phyloP scores from a whole-genome alignment of 805 yeast genomes.

The Suhomyces prunicola region DNA sequence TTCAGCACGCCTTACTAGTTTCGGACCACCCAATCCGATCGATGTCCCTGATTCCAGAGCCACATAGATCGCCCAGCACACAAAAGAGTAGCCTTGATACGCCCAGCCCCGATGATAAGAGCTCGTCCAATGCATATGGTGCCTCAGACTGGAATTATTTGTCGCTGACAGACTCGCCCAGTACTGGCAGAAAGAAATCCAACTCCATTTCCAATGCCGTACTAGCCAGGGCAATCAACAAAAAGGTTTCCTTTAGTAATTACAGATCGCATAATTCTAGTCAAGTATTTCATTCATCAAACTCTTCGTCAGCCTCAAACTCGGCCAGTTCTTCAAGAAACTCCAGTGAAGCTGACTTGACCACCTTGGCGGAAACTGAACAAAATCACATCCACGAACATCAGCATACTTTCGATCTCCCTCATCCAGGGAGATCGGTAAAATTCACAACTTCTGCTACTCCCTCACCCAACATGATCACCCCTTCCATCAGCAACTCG shows the following conservation, averaged over 20 bases:
- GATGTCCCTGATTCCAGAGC: not conserved
- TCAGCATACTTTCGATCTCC: not conserved
- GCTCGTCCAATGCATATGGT: not conserved
- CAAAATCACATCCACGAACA: not conserved
- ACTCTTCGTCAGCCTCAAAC: constrained; percentile 6
- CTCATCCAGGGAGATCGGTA: not conserved
- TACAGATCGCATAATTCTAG: constrained; percentile 8
- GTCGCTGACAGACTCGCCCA: not conserved
- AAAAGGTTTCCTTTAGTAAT: constrained; percentile 19
- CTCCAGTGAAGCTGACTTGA: constrained; percentile 12
- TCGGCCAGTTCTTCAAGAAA: constrained; percentile 12
- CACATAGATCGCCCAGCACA: not conserved
- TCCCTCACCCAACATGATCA: constrained; percentile 8
- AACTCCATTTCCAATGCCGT: constrained; percentile 25
- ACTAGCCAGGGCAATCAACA: constrained; percentile 16
- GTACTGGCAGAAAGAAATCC: constrained; percentile 11
- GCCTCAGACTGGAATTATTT: not conserved
- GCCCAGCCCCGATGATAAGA: not conserved
- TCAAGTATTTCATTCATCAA: constrained; percentile 9
- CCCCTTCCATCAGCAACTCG: constrained; percentile 3
- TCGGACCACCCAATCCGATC: not conserved
- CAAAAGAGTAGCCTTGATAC: not conserved
- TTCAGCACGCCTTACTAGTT: not conserved
- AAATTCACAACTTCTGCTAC: constrained; percentile 6
- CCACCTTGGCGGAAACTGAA: constrained; percentile 1